Evolutionary conservation across 352 stramenopile species (phyloP).

Genomic region (Phytophthora boehmeriae): DNA sequence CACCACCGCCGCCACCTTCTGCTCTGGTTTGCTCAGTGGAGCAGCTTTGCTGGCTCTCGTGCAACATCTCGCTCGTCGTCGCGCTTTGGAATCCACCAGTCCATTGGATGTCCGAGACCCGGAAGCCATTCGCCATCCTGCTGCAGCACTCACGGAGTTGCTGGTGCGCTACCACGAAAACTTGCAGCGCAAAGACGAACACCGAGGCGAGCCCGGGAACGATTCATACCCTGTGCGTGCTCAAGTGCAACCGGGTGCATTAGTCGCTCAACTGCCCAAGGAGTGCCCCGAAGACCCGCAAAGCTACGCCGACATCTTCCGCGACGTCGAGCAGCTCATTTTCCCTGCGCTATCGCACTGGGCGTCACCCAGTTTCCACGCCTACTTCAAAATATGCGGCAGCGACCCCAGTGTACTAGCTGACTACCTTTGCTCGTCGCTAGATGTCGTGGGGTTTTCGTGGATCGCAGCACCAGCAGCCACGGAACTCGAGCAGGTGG

Average conservation of each 20-base stretch:
- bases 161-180: constrained; percentile 69
- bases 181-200: constrained; percentile 41
- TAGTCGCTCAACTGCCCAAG: constrained; percentile 44
- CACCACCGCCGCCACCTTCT: constrained; percentile 43
- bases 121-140: constrained; percentile 46
- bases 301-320: constrained; percentile 67
- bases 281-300: constrained; percentile 56
- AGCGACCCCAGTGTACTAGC: constrained; percentile 59
- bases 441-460: constrained; percentile 69
- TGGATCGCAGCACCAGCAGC: constrained; percentile 64
- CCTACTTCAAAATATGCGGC: constrained; percentile 64
- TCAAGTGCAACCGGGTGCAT: constrained; percentile 48
- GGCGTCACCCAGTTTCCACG: constrained; percentile 69
- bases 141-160: constrained; percentile 54
- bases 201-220: constrained; percentile 36
- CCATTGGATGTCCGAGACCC: constrained; percentile 47
- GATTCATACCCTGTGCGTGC: constrained; percentile 46
- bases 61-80: constrained; percentile 37
- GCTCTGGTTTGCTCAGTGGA: constrained; percentile 42
- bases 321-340: constrained; percentile 60
- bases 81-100: constrained; percentile 40
- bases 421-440: constrained; percentile 56
- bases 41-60: constrained; percentile 46
- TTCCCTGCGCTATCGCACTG: constrained; percentile 74
- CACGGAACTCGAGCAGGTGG: constrained; percentile 72